These are phyloP conservation scores for Aspergillus sp. DNA, from an alignment of 2,329 filamentous ascomycete species.

Conservation along the genomic window DNA sequence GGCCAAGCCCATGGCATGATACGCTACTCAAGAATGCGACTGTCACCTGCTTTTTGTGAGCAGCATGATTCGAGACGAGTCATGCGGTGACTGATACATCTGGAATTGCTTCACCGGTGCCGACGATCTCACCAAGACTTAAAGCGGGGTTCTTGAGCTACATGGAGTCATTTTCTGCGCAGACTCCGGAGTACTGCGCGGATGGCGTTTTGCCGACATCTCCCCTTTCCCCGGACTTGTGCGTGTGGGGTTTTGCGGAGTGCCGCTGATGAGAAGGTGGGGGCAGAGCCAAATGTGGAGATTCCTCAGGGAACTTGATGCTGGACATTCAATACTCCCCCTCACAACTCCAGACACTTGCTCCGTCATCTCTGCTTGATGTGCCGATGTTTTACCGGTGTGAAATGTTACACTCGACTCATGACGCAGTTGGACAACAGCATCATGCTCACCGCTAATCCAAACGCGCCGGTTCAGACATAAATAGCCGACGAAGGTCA, in stretches of 20 bases:
- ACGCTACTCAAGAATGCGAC: not conserved
- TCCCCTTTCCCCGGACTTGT: not conserved
- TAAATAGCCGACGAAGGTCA: not conserved
- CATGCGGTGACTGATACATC: no score
- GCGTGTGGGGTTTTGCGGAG: not conserved
- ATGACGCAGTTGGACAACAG: not conserved
- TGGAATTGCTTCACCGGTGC: no score
- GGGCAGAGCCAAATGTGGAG: not conserved
- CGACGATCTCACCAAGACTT: no score
- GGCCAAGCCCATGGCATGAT: not conserved
- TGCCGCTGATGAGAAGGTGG: not conserved
- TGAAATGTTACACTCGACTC: not conserved
- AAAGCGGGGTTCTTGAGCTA: no score
- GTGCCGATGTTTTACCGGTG: not conserved
- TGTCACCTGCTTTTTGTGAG: no score
- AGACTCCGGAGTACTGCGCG: not conserved
- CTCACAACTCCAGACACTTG: not conserved
- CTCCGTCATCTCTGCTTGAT: not conserved
- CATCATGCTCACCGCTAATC: not conserved
- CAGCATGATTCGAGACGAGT: no score
- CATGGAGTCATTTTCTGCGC: no score
- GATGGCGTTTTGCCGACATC: not conserved
- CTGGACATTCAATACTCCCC: no score
- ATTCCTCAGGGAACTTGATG: not conserved
- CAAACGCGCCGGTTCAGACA: not conserved